A percentile compares a stretch with the other conserved stretches of the same genome.
These are phyloP conservation scores for Vinca major DNA, from an alignment of 305 asterid genomes.

Conservation along the genomic window DNA sequence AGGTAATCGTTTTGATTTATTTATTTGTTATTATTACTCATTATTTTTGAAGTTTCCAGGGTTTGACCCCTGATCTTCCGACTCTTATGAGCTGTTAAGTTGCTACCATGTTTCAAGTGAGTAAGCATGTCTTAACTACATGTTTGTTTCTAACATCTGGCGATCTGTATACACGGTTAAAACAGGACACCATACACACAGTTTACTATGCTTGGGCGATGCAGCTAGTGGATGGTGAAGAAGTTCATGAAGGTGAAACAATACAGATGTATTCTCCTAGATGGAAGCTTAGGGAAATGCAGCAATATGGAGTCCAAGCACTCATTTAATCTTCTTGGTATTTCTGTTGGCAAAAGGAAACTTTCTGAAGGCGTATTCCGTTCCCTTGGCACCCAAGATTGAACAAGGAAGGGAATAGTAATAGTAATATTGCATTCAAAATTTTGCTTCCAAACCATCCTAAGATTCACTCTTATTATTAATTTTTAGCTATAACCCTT, in stretches of 20 bases:
- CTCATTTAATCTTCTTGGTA: constrained; percentile 35
- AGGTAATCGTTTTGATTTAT: constrained; percentile 32
- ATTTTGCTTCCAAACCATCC: constrained; percentile 3
- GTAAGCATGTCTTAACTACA: no score
- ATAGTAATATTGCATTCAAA: background rate
- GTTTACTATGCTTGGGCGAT: constrained; percentile 92
- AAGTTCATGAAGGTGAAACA: constrained; percentile 46
- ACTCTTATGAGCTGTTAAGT: no score
- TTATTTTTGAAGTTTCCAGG: no score
- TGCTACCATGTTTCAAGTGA: background rate
- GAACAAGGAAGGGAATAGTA: background rate
- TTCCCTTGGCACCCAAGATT: background rate
- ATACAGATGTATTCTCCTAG: constrained; percentile 38
- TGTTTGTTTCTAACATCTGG: background rate
- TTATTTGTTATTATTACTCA: no score
- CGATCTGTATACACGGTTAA: constrained; percentile 1
- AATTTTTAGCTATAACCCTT: background rate
- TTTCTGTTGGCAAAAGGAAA: background rate
- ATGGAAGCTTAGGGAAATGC: constrained; percentile 96
- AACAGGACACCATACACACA: constrained; percentile 83
- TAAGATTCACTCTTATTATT: no score
- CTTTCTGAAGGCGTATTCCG: background rate
- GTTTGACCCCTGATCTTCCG: no score
- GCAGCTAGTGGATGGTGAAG: constrained; percentile 82
- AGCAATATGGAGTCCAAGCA: constrained; percentile 74